phyloP scores from a whole-genome alignment of 495 filamentous ascomycete genomes.

The Penicillium cosmopolitanum region DNA sequence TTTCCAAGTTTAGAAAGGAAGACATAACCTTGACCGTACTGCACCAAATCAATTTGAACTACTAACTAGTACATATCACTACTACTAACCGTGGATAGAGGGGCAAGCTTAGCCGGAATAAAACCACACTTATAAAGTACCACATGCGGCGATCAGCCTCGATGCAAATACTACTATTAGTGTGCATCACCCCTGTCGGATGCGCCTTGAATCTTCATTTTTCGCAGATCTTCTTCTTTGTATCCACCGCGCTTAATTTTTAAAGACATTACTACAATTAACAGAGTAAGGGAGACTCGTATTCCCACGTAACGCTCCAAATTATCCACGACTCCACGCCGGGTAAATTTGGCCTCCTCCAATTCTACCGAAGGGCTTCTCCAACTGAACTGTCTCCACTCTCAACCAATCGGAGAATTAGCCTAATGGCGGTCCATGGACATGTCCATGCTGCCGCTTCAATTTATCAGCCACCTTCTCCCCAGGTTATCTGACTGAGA shows the following conservation, averaged over 20 bases:
- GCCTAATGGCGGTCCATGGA: neutral
- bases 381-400: neutral
- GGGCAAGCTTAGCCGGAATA: neutral
- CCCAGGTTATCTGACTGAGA: neutral
- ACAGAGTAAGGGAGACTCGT: too few species aligned
- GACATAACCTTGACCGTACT: too few species aligned
- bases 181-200: neutral
- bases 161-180: neutral
- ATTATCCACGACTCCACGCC: neutral
- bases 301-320: neutral
- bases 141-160: neutral
- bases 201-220: neutral
- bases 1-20: too few species aligned
- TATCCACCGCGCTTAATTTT: slow-evolving; percentile 1
- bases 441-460: neutral
- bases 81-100: too few species aligned
- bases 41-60: too few species aligned
- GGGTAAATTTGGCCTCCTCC: neutral
- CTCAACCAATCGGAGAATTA: neutral
- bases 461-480: neutral
- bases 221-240: neutral
- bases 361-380: slow-evolving; percentile 3
- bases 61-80: too few species aligned
- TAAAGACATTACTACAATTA: neutral
- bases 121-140: neutral